Evolutionary conservation across 768 basidiomycete genomes (phyloP), one percentile per base, ranked within the genome.

Genomic region (Leucogyrophana mollusca): DNA sequence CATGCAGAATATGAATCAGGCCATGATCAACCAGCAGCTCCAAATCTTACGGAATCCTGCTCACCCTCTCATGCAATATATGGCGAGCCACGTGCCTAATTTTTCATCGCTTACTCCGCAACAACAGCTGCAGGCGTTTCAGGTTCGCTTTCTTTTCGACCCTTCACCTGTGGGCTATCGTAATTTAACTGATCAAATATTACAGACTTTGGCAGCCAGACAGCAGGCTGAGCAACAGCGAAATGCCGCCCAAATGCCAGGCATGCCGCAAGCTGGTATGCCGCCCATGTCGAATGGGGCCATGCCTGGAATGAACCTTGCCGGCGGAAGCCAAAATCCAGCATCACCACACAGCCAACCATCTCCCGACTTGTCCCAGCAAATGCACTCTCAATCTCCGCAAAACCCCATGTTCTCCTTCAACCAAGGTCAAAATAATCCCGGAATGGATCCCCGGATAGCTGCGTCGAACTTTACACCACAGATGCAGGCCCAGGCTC

Each of bases 21-120:
- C n/a, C 57, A 62, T 7, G 57, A 68, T 27, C 74, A 79, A 45
- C 27, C 74, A 77, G 46, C 57, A 73, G 42, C 69, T 70, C 43
- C 63, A 72, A 35, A 60, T 82, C n/a, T 55, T 87, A 57, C 79
- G 79, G 47, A 67, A 61, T 47, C 82, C 79, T 4, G 60, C 49
- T 9, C 80, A 88, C 59, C 79, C 82, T 18, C 68, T 86, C 45
- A 62, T 82, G 62, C 73, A 77, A 47, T 78, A 81, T 53, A 71
- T 87, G 67, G 52, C 68, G 9, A 65, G 71, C 30, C 65, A 65
- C 18, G 58, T 81, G 1, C 85, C 82, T 5, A 72, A 72, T 9
- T 87, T 87, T 53, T 65, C 70, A 51, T 56, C 56, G 16, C 61
- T 85, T 46, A 73, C 83, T 9, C 34, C 72, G 2, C 76, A 70